Evolutionary conservation across 2,329 filamentous ascomycete species (phyloP), one percentile per base, ranked within the genome.

Genomic region (Aspergillus fumigatus): DNA sequence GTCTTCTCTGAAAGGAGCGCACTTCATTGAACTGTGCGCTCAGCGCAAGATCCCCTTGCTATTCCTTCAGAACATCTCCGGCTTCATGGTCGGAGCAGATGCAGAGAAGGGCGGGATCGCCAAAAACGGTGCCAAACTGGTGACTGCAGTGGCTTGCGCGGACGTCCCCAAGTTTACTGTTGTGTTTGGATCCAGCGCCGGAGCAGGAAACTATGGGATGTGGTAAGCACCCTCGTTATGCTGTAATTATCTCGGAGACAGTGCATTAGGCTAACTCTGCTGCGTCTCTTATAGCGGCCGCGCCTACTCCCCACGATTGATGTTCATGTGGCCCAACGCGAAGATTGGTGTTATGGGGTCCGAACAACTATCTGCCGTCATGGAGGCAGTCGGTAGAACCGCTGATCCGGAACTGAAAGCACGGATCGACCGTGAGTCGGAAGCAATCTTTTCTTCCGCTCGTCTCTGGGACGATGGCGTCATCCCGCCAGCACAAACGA

Each of bases 251-350:
- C 19, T n/a, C 29, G 3, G 35, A 7, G 41, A 17, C 47, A 21
- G 45, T 57, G 57, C 27, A 63, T n/a, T 29, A 51, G 17, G 47
- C 47, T 55, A 54, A 49, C 57, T 29, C 45, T 57, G 8, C 32
- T 38, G 14, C 32, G 32, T 38, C 11, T 47, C 43, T 17, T 23
- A 49, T 57, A 84, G 91, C 70, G 94, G 94, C 23, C 84, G 94
- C 51, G 93, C 94, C 1, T 99, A 97, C 75, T 85, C 84, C n/a
- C 93, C 93, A 0, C 82, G 92, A 11, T 91, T 97, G 73, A 76
- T 97, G 59, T 97, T 91, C 86, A 95, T 93, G 82, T 99, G 94
- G 94, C 94, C 94, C 43, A 96, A 96, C 66, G 92, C 94, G n/a
- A 89, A 89, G 70, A 91, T 96, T 52, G 90, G 90, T 32, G 92